phyloP scores from a whole-genome alignment of 2,329 filamentous ascomycete genomes.

The Byssochlamys sp. region DNA sequence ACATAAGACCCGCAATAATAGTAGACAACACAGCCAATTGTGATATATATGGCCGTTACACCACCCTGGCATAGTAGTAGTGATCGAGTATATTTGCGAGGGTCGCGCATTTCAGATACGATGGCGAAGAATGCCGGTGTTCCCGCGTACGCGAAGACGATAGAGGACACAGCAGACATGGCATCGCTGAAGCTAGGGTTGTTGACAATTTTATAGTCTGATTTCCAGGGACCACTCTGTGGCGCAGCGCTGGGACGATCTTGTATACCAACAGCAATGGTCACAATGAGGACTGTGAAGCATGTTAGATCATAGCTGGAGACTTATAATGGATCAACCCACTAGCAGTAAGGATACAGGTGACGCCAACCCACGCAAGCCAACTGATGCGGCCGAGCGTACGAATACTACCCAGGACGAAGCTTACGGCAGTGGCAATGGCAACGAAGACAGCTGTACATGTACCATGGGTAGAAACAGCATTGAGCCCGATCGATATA shows the following conservation, averaged over 20 bases:
- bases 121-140: slow-evolving; percentile 28
- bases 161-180: slow-evolving; percentile 20
- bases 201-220: neutral
- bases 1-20: slow-evolving; percentile 40
- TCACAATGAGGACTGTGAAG: neutral
- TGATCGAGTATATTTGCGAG: slow-evolving; percentile 21
- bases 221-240: neutral
- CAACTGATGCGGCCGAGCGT: slow-evolving; percentile 25
- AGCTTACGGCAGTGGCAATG: slow-evolving; percentile 15
- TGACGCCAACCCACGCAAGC: slow-evolving; percentile 22
- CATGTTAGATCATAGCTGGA: neutral
- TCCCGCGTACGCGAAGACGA: slow-evolving; percentile 22
- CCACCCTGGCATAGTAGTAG: slow-evolving; percentile 25
- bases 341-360: neutral
- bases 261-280: neutral
- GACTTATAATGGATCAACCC: neutral
- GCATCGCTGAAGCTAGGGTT: slow-evolving; percentile 2
- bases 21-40: slow-evolving; percentile 36
- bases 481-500: slow-evolving; percentile 34
- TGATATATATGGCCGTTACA: slow-evolving; percentile 27
- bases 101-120: slow-evolving; percentile 31
- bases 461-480: slow-evolving; percentile 30
- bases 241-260: neutral
- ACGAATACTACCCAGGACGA: slow-evolving; percentile 22
- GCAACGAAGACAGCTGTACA: slow-evolving; percentile 18